phyloP scores from a whole-genome alignment of 805 yeast genomes.

The Saccharomyces jurei region DNA sequence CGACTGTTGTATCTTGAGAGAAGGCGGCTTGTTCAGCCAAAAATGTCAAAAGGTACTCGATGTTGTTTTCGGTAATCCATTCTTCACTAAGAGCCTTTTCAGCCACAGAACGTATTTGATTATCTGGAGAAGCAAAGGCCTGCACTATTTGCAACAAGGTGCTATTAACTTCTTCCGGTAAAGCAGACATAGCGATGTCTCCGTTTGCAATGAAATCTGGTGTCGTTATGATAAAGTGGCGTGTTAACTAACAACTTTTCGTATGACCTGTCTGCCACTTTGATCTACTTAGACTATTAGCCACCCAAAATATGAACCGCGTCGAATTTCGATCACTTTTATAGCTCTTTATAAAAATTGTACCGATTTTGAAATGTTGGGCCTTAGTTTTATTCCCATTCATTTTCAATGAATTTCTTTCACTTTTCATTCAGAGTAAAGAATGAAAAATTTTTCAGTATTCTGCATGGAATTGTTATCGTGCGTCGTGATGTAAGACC shows the following conservation, averaged over 20 bases:
- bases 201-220: background rate
- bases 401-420: background rate
- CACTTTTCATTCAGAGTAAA: background rate
- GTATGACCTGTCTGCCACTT: background rate
- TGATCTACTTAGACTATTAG: background rate
- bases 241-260: background rate
- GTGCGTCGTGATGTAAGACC: background rate
- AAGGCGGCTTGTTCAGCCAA: slow-evolving; percentile 70
- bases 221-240: background rate
- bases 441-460: background rate
- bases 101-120: slow-evolving; percentile 65
- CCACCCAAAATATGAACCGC: background rate
- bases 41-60: slow-evolving; percentile 64
- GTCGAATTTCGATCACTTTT: background rate
- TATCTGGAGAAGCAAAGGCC: slow-evolving; percentile 74
- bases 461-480: background rate
- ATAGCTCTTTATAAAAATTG: background rate
- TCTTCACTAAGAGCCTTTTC: slow-evolving; percentile 64
- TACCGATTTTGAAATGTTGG: background rate
- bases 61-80: slow-evolving; percentile 65
- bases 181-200: slow-evolving; percentile 28
- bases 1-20: slow-evolving; percentile 51
- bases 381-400: background rate
- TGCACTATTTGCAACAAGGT: slow-evolving; percentile 49
- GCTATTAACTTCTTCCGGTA: slow-evolving; percentile 54